A percentile compares a stretch with the other conserved stretches of the same genome.
phyloP scores from a whole-genome alignment of 805 yeast genomes.

The Candida anglica region DNA sequence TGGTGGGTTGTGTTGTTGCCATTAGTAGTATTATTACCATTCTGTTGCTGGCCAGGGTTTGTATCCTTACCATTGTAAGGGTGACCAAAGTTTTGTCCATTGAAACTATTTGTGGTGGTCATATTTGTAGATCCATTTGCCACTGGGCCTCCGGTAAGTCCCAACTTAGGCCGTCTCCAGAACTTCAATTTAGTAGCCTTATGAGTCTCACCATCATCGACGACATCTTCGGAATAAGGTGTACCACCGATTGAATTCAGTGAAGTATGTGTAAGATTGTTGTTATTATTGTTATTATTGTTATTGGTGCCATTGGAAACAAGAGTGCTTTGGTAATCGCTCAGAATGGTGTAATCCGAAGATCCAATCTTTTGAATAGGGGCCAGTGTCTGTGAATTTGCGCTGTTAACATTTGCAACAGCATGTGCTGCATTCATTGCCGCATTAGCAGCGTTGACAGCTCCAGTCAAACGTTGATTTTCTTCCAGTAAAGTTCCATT shows the following conservation, averaged over 20 bases:
- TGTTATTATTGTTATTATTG: neutral
- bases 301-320: neutral
- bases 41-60: too few relatives aligned
- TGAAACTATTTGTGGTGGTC: neutral
- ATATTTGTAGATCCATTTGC: neutral
- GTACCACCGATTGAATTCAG: conserved; percentile 7
- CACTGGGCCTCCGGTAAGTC: conserved; percentile 10
- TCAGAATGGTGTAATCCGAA: neutral
- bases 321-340: neutral
- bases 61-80: too few relatives aligned
- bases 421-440: too few relatives aligned
- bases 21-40: conserved; percentile 4
- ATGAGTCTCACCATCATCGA: conserved; percentile 29
- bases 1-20: conserved; percentile 4
- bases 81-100: too few relatives aligned
- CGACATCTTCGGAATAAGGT: conserved; percentile 9
- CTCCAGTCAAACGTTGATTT: conserved; percentile 11
- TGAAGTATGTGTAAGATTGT: neutral
- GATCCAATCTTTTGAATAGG: neutral
- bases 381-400: too few relatives aligned
- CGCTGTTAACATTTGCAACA: too few relatives aligned
- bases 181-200: conserved; percentile 41
- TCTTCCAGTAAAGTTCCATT: conserved; percentile 21
- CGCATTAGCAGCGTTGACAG: too few relatives aligned
- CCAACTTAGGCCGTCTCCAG: conserved; percentile 42